Percentiles rank a stretch among this genome's conserved stretches.
phyloP scores from a whole-genome alignment of 73 alveolate genomes.

The Tetrahymena borealis region DNA sequence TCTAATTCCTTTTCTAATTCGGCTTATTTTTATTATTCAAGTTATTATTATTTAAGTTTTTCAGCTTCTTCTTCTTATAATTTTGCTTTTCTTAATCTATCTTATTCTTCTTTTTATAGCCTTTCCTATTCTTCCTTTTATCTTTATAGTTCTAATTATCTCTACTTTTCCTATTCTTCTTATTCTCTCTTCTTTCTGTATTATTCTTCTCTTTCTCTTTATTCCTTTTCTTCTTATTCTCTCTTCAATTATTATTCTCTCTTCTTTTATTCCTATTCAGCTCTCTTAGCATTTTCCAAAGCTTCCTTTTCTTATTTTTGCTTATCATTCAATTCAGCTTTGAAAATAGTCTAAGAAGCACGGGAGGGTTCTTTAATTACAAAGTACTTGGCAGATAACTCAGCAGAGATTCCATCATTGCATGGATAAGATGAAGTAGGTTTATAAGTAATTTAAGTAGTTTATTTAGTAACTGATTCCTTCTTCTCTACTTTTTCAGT shows the following conservation, averaged over 20 bases:
- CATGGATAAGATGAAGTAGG: background rate
- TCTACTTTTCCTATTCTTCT: background rate
- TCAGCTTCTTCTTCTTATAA: background rate
- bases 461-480: background rate
- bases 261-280: background rate
- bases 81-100: background rate
- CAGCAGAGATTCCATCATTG: background rate
- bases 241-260: background rate
- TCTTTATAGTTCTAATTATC: background rate
- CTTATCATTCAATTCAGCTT: background rate
- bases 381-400: background rate
- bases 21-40: background rate
- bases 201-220: background rate
- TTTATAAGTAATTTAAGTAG: background rate
- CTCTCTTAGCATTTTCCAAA: background rate
- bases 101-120: background rate
- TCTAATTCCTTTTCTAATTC: background rate
- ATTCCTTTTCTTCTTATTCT: background rate
- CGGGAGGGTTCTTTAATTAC: background rate
- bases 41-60: background rate
- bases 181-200: background rate
- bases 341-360: background rate
- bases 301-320: background rate
- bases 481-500: background rate
- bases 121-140: background rate